These are phyloP conservation scores for Fraxinus sp. DNA, from an alignment of 305 asterid genomes.

Conservation along the genomic window DNA sequence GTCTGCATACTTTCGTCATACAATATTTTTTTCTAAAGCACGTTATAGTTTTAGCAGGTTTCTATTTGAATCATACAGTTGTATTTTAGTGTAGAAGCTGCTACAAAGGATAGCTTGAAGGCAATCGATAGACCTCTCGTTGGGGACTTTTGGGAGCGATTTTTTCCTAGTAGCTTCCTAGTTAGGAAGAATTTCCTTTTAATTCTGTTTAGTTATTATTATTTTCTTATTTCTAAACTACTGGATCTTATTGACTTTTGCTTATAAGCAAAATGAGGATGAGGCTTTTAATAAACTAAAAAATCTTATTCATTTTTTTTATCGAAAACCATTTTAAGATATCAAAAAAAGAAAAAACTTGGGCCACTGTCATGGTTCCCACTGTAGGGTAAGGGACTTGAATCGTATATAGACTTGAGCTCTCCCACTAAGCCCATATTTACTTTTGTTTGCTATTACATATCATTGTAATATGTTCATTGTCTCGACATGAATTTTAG, in stretches of 20 bases:
- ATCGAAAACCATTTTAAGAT: neutral
- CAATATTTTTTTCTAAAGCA: neutral
- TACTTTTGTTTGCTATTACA: neutral
- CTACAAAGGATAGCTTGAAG: constrained; percentile 92
- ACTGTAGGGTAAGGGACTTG: neutral
- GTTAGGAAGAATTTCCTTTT: constrained; percentile 5
- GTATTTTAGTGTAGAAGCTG: constrained; percentile 97
- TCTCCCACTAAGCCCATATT: neutral
- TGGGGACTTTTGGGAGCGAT: constrained; percentile 98
- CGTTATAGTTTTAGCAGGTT: constrained; percentile 15
- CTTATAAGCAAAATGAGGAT: neutral
- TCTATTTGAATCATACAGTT: constrained; percentile 51
- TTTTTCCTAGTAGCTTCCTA: constrained; percentile 50
- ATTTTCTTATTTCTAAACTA: constrained; percentile 16
- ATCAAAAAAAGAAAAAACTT: neutral
- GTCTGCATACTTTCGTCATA: constrained; percentile 31
- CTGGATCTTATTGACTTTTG: neutral
- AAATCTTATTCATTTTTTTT: neutral
- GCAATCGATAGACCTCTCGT: constrained; percentile 94
- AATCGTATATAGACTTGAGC: neutral
- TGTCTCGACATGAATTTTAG: constrained; percentile 7
- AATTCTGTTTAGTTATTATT: neutral
- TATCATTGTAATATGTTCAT: neutral
- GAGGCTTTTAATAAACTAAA: neutral
- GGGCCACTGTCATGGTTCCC: neutral